These are phyloP conservation scores for Ceratocystiopsis minuta DNA, from an alignment of 2,329 filamentous ascomycete species.

Conservation along the genomic window DNA sequence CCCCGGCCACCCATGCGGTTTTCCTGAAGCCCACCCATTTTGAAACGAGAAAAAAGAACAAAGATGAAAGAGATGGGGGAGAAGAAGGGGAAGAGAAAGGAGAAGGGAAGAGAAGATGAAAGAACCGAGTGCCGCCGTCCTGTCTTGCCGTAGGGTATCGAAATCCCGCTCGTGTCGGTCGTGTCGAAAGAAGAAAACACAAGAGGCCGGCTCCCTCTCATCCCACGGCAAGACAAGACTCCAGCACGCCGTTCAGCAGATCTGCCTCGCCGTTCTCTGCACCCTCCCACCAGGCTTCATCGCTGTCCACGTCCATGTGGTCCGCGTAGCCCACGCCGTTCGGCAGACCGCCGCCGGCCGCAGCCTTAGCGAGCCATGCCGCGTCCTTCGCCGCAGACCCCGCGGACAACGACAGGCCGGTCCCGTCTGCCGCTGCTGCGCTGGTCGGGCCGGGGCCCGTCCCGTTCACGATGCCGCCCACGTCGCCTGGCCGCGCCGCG, in stretches of 20 bases:
- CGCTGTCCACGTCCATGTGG: slow-evolving; percentile 41
- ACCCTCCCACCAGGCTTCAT: slow-evolving; percentile 44
- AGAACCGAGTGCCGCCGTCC: background rate
- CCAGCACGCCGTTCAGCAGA: slow-evolving; percentile 36
- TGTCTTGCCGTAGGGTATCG: too few species aligned
- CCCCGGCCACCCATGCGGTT: too few species aligned
- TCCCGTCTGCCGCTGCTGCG: background rate
- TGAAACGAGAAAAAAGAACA: background rate
- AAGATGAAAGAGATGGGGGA: background rate
- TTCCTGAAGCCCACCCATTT: too few species aligned
- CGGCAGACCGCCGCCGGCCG: slow-evolving; percentile 14
- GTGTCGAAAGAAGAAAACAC: background rate
- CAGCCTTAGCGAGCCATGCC: too few species aligned
- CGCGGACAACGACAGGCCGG: too few species aligned
- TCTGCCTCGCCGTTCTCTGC: slow-evolving; percentile 32
- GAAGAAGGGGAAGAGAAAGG: background rate
- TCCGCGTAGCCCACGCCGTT: slow-evolving; percentile 32
- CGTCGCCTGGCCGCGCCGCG: background rate
- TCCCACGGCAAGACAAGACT: slow-evolving; percentile 33
- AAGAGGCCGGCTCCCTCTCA: slow-evolving; percentile 6
- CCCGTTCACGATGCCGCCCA: background rate
- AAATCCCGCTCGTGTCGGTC: background rate
- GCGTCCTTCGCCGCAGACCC: too few species aligned
- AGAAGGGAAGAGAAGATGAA: background rate
- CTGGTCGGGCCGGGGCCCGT: background rate